phyloP scores from a whole-genome alignment of 2,329 filamentous ascomycete genomes.

The Trichoderma atroviride region DNA sequence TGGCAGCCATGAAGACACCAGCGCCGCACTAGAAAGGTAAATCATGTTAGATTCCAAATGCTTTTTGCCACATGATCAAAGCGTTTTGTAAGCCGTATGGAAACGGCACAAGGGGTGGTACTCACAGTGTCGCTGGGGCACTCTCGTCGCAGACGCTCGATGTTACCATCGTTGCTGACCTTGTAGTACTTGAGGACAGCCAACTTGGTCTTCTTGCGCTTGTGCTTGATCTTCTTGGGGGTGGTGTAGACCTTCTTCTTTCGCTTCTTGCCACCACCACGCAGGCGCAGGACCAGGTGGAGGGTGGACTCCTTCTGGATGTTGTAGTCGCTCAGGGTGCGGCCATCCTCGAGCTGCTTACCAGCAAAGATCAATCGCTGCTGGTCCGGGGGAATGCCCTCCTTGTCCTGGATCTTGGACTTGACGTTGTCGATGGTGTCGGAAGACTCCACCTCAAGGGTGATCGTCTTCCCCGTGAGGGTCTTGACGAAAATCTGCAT shows the following conservation, averaged over 20 bases:
- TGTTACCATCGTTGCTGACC: conserved; percentile 99
- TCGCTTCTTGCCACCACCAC: conserved; percentile 99
- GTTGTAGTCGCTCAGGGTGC: conserved; percentile 99
- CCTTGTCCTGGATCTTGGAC: conserved; percentile 98
- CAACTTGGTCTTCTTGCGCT: conserved; percentile 99
- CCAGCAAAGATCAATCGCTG: conserved; percentile 99
- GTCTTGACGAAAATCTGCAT: conserved; percentile 81
- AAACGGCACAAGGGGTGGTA: conserved; percentile 31
- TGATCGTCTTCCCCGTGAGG: conserved; percentile 99
- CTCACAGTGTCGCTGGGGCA: conserved; percentile 88
- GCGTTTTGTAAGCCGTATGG: background rate
- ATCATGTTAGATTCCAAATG: background rate
- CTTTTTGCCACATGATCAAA: background rate
- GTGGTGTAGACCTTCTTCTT: conserved; percentile 99
- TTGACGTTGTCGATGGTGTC: conserved; percentile 99
- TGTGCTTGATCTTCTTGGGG: conserved; percentile 99
- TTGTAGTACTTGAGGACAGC: conserved; percentile 99
- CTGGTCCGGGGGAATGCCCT: conserved; percentile 98
- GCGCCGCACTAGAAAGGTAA: conserved; percentile 76
- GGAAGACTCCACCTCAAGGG: conserved; percentile 99
- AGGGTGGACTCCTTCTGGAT: conserved; percentile 99
- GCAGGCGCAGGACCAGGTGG: conserved; percentile 95
- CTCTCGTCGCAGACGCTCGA: conserved; percentile 97
- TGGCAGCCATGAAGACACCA: conserved; percentile 99
- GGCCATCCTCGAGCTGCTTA: conserved; percentile 99